These are phyloP conservation scores for Linnemannia exigua DNA, from an alignment of 192 early-diverging fungal genomes.

Conservation along the genomic window DNA sequence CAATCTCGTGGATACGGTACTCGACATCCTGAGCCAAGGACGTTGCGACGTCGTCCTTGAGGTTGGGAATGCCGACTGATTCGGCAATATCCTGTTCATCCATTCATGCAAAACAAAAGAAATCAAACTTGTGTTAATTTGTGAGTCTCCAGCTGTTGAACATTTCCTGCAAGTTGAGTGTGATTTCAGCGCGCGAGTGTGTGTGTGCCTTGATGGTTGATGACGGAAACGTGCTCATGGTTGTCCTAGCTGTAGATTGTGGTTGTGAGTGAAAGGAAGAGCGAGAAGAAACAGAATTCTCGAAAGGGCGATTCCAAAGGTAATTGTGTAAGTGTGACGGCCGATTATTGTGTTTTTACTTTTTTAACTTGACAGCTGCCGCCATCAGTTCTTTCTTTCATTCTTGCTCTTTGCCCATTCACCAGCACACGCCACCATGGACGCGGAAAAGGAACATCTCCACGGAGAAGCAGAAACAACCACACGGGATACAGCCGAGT, in stretches of 20 bases:
- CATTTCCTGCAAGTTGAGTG: not conserved
- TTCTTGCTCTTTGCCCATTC: not conserved
- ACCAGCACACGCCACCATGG: not conserved
- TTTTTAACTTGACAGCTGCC: not conserved
- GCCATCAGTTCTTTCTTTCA: not conserved
- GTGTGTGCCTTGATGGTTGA: conserved; percentile 51
- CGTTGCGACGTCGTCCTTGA: conserved; percentile 90
- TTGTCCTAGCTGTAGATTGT: not conserved
- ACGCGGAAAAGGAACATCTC: conserved; percentile 12
- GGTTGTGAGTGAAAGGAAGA: not conserved
- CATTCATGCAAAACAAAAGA: not conserved
- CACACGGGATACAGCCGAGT: not conserved
- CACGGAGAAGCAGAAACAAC: not conserved
- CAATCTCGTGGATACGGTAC: conserved; percentile 94
- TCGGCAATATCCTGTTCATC: conserved; percentile 82
- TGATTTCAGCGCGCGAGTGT: not conserved
- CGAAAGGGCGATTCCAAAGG: not conserved
- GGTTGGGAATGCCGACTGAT: conserved; percentile 81
- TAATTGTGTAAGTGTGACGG: conserved; percentile 1
- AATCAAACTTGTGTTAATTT: not conserved
- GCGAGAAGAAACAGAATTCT: not conserved
- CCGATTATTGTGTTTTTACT: conserved; percentile 5
- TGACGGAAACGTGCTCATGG: conserved; percentile 54
- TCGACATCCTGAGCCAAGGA: conserved; percentile 94
- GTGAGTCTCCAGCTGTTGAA: not conserved